Conservation (phyloP, 2,329 filamentous ascomycete genomes). For the Malbranchea zuffiana region DNA sequence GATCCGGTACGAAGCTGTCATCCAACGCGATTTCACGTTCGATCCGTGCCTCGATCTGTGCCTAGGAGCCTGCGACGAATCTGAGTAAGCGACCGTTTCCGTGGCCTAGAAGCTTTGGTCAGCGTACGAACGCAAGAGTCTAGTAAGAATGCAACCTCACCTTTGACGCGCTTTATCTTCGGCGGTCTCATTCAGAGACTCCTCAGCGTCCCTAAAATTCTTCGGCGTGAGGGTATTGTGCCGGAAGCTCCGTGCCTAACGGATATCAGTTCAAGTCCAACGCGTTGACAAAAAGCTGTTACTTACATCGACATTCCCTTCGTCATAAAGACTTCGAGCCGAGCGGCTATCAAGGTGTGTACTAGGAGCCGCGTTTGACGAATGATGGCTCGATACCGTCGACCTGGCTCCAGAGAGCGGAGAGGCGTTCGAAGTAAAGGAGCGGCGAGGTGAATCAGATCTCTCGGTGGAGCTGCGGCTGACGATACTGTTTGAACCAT, state of each 20-base stretch:
- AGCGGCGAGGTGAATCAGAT: constrained; percentile 28
- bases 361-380: not conserved
- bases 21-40: not conserved
- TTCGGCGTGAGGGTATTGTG: constrained; percentile 20
- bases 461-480: constrained; percentile 32
- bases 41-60: not conserved
- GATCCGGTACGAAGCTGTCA: no score
- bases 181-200: not conserved
- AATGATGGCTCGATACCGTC: constrained; percentile 22
- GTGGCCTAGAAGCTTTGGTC: constrained; percentile 1
- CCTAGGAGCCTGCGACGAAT: constrained; percentile 9
- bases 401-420: constrained; percentile 29
- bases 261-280: not conserved
- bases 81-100: constrained; percentile 8
- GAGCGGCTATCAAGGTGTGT: constrained; percentile 23
- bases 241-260: constrained; percentile 12
- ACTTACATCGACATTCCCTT: constrained; percentile 32
- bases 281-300: not conserved
- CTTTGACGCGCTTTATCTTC: constrained; percentile 24
- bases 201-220: not conserved
- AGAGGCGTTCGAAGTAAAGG: constrained; percentile 28
- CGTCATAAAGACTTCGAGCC: constrained; percentile 27
- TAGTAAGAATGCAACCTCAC: no score
- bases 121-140: no score
- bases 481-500: constrained; percentile 24